Conservation (phyloP, 345 rosid genomes). For the Jatropha curcas region DNA sequence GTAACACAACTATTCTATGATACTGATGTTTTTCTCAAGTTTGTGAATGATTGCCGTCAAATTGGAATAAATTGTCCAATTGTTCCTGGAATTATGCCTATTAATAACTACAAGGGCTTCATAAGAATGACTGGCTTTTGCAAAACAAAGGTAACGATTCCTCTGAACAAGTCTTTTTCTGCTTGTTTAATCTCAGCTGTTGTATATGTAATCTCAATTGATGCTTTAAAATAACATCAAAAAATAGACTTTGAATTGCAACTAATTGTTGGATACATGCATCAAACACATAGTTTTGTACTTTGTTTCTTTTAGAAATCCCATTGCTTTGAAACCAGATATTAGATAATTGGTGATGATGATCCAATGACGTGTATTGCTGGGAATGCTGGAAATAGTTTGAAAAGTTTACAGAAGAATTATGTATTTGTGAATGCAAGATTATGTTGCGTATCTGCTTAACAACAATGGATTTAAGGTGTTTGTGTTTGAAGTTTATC, state of each 20-base stretch:
- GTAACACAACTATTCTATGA: slow-evolving; percentile 87
- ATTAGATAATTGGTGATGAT: too few species aligned
- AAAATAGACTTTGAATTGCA: background rate
- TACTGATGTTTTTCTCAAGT: slow-evolving; percentile 87
- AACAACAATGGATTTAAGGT: background rate
- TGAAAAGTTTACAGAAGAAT: background rate
- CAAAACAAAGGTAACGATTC: slow-evolving; percentile 69
- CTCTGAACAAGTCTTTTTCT: background rate
- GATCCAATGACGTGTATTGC: background rate
- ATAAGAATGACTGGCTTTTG: slow-evolving; percentile 95
- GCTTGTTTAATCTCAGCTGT: background rate
- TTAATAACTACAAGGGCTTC: slow-evolving; percentile 91
- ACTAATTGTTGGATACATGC: background rate
- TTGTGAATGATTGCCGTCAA: slow-evolving; percentile 89
- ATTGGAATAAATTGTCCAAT: slow-evolving; percentile 84
- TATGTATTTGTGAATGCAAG: background rate
- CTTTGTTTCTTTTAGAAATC: background rate
- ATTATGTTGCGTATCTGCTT: background rate
- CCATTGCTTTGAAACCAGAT: background rate
- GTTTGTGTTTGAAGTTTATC: background rate
- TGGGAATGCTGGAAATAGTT: background rate
- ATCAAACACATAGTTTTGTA: background rate
- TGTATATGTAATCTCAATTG: background rate
- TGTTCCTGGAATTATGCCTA: slow-evolving; percentile 98
- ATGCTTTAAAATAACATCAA: background rate